Evolutionary conservation across 352 stramenopile species (phyloP), one percentile per base, ranked within the genome.

Genomic region (Phytophthora ramorum): DNA sequence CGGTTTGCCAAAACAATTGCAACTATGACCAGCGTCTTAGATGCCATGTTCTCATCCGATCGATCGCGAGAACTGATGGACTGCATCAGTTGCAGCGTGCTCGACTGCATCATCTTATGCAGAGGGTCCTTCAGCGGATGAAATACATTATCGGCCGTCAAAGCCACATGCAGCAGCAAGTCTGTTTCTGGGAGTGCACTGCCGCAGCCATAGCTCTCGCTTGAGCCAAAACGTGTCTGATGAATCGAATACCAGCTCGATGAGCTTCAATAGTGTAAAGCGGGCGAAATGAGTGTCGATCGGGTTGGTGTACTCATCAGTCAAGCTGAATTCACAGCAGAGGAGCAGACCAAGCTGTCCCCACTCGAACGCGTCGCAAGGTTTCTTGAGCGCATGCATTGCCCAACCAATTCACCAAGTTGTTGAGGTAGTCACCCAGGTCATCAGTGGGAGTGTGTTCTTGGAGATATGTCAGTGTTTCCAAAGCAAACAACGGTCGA

Each of bases 121-220:
- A 41, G n/a, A n/a, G 47, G 47, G 3, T 37, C 4, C n/a, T 30
- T 16, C 8, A 54, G 26, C 8, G 47, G 30, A 1, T 1, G 16
- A 17, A 41, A 54, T 3, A 8, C n/a, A 13, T 9, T 4, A 34
- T 34, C 28, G 28, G 8, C 28, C n/a, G n/a, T 40, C 47, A 54
- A 41, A 9, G 47, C 17, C 30, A 54, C 35, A 19, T 54, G 30
- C 7, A 54, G n/a, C 47, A 54, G 30, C 47, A 54, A 43, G 30
- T 40, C 28, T 0, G 2, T 28, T 4, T 24, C n/a, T 17, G 47
- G 30, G 10, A 22, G 4, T 26, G 48, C 7, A n/a, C 28, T 16
- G 30, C 22, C n/a, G 6, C 46, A 22, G 16, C 28, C 48, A 34
- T 43, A 19, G 30, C 19, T 17, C 7, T 43, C 9, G 12, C 48